Evolutionary conservation across 192 early-diverging fungal species (phyloP), one percentile per base, ranked within the genome.

Genomic region (Podila epicladia): DNA sequence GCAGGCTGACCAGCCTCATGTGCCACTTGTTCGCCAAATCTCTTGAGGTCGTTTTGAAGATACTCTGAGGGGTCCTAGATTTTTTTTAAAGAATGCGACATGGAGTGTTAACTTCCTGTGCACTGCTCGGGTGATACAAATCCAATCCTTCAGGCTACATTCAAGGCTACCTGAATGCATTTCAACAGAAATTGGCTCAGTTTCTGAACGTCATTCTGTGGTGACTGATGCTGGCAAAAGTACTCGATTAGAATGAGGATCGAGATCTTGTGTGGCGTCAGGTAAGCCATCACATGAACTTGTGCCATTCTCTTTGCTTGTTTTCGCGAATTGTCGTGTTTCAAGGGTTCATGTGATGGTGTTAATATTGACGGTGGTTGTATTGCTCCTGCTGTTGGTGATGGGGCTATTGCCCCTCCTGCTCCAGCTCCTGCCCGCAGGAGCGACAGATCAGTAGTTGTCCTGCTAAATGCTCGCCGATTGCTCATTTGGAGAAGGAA

Each of bases 241-340:
- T 68, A 72, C 33, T 79, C 76, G 15, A 79, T 55, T 5, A 79
- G 45, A 28, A 79, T 72, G 35, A 79, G 70, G 20, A 79, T 32
- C 4, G 76, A 67, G 26, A 79, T 41, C 22, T 79, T 79, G 61
- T 79, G 65, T 24, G 76, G 76, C 2, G 76, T 72, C 50, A 79
- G 53, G 37, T 79, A 79, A 2, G 76, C 58, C 24, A 79, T 68
- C 0, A 72, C 74, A 59, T 76, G 67, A 3, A 76, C 61, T 55
- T 26, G 20, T 8, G n/a, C 24, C 53, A 55, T 55, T 45, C 41
- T 17, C 17, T 45, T 45, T 45, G 41, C 41, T 17, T 3, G 41
- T 45, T 45, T 45, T 45, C 41, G 41, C 41, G 41, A 12, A 45
- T 45, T 45, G 41, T 45, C 41, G 41, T 45, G 41, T 17, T 45